A percentile compares a stretch with the other conserved stretches of the same genome.
phyloP scores from a whole-genome alignment of 2,329 filamentous ascomycete species.

The Tolypocladium ophioglossoides region DNA sequence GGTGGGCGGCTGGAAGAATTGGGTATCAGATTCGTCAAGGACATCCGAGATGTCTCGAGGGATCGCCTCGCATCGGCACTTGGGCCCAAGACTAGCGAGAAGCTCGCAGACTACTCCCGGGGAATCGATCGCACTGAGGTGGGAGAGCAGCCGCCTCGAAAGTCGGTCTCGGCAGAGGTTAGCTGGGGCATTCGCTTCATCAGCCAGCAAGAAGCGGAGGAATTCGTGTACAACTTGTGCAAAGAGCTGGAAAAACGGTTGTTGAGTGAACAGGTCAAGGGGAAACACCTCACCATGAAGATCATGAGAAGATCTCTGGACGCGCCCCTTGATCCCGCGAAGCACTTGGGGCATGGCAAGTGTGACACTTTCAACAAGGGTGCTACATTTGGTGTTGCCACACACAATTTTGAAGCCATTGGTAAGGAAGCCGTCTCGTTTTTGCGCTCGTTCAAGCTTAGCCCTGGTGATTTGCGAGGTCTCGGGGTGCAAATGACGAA shows the following conservation, averaged over 20 bases:
- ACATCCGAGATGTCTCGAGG: conserved; percentile 66
- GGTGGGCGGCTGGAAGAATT: conserved; percentile 81
- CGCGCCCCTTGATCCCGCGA: conserved; percentile 82
- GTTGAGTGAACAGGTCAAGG: conserved; percentile 74
- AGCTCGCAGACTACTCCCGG: conserved; percentile 78
- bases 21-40: conserved; percentile 70
- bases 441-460: conserved; percentile 70
- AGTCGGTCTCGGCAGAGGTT: conserved; percentile 93
- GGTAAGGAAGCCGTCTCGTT: conserved; percentile 79
- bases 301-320: conserved; percentile 82
- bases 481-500: conserved; percentile 91
- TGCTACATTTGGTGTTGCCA: conserved; percentile 69
- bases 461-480: conserved; percentile 85
- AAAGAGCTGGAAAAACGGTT: conserved; percentile 75
- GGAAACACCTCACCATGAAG: conserved; percentile 83
- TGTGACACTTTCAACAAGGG: conserved; percentile 95
- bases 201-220: conserved; percentile 83
- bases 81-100: conserved; percentile 88
- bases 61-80: conserved; percentile 64
- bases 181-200: conserved; percentile 98
- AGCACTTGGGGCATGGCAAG: conserved; percentile 89
- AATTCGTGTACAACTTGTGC: conserved; percentile 78
- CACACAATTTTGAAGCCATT: conserved; percentile 60
- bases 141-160: conserved; percentile 73
- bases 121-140: conserved; percentile 82